These are phyloP conservation scores for Nannochloropsis salina DNA, from an alignment of 108 stramenopile species.

Conservation along the genomic window DNA sequence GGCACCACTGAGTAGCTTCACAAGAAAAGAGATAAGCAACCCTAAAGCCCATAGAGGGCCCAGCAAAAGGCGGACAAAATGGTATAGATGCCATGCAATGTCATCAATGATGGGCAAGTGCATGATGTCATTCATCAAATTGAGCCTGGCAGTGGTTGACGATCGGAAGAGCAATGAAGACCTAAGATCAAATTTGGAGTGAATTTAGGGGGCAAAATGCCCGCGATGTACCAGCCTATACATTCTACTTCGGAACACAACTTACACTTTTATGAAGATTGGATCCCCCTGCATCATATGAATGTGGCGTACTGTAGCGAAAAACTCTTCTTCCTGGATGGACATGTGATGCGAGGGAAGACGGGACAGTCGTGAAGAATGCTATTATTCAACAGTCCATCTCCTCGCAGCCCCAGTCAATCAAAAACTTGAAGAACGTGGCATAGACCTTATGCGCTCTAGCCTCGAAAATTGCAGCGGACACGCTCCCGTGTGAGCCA, in stretches of 20 bases:
- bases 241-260: background rate
- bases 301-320: too few relatives aligned
- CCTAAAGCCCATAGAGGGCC: background rate
- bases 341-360: background rate
- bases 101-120: background rate
- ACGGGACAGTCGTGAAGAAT: too few relatives aligned
- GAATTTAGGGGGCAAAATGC: too few relatives aligned
- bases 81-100: background rate
- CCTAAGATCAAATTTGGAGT: background rate
- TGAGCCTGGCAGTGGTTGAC: background rate
- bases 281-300: background rate
- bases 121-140: background rate
- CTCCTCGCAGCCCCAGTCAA: too few relatives aligned
- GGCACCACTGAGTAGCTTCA: background rate
- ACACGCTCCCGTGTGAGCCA: too few relatives aligned
- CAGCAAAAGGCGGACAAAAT: background rate
- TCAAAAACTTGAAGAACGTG: too few relatives aligned
- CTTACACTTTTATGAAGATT: background rate
- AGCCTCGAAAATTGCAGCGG: too few relatives aligned
- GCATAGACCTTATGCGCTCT: too few relatives aligned
- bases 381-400: too few relatives aligned
- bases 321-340: background rate
- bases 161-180: background rate
- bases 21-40: background rate
- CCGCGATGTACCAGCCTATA: too few relatives aligned